Conservation (phyloP, 2,329 filamentous ascomycete species). For the Penicillium sp. region DNA sequence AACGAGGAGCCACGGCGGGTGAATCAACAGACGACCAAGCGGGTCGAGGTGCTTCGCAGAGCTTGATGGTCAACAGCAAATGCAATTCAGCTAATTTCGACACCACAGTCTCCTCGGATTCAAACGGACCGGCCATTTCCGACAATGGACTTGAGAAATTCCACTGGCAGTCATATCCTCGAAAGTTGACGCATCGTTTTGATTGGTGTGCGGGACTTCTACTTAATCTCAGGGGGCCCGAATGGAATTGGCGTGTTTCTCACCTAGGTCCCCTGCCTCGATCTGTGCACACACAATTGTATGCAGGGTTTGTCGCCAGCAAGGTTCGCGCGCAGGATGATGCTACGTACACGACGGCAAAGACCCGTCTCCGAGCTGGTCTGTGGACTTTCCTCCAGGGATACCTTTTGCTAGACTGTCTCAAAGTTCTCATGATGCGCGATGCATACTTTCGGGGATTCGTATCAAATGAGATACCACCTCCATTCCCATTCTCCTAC, state of each 20-base stretch:
- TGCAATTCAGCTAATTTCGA: no score
- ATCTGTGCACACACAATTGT: slow-evolving; percentile 34
- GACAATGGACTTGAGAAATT: slow-evolving; percentile 35
- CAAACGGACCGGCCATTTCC: neutral
- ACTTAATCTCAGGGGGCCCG: slow-evolving; percentile 63
- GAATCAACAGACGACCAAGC: neutral
- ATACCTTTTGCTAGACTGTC: slow-evolving; percentile 72
- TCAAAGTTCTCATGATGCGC: slow-evolving; percentile 71
- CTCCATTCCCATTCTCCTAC: slow-evolving; percentile 53
- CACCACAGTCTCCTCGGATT: neutral
- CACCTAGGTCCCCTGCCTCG: slow-evolving; percentile 49
- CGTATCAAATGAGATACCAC: slow-evolving; percentile 55
- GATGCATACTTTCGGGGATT: slow-evolving; percentile 79
- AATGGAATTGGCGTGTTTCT: slow-evolving; percentile 65
- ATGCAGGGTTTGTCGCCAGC: slow-evolving; percentile 22
- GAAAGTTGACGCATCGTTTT: slow-evolving; percentile 58
- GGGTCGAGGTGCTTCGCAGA: neutral
- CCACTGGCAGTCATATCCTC: slow-evolving; percentile 62
- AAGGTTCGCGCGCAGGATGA: slow-evolving; percentile 25
- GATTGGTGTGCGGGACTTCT: slow-evolving; percentile 65
- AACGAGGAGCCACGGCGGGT: slow-evolving; percentile 40
- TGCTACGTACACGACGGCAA: slow-evolving; percentile 49
- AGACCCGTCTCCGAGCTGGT: slow-evolving; percentile 55
- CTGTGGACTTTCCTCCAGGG: slow-evolving; percentile 57
- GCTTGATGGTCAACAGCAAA: neutral